phyloP scores from a whole-genome alignment of 495 filamentous ascomycete genomes.

The Oidiodendron maius region DNA sequence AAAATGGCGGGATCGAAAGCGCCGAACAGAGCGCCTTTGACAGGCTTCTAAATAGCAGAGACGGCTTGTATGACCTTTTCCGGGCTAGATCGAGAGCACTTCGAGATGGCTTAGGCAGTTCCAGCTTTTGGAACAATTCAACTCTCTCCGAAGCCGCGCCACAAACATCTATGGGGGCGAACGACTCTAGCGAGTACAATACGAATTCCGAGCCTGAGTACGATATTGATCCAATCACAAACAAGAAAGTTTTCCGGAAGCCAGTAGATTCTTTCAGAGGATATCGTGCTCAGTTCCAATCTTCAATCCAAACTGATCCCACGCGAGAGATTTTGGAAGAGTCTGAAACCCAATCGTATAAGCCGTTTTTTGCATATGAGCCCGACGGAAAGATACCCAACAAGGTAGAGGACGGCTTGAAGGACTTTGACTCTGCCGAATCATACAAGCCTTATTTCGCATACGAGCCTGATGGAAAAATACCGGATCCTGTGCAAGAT shows the following conservation, averaged over 20 bases:
- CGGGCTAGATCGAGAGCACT: neutral
- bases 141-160: too few relatives aligned
- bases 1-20: slow-evolving; percentile 11
- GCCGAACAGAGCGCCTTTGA: slow-evolving; percentile 13
- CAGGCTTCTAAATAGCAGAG: slow-evolving; percentile 7
- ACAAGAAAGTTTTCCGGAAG: slow-evolving; percentile 43
- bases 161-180: too few relatives aligned
- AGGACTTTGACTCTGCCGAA: slow-evolving; percentile 6
- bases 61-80: neutral
- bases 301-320: slow-evolving; percentile 17
- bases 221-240: slow-evolving; percentile 56
- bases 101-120: neutral
- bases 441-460: slow-evolving; percentile 20
- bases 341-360: neutral
- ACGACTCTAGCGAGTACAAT: too few relatives aligned
- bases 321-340: neutral
- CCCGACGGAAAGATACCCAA: neutral
- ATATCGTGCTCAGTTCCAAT: slow-evolving; percentile 32
- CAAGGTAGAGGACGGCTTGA: neutral
- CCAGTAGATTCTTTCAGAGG: slow-evolving; percentile 29
- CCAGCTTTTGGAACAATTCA: neutral
- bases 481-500: slow-evolving; percentile 12
- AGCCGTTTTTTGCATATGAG: neutral
- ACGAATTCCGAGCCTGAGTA: slow-evolving; percentile 26
- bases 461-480: slow-evolving; percentile 29